Conservation (phyloP, 2,329 filamentous ascomycete genomes). For the Sordariomycetes sp. region DNA sequence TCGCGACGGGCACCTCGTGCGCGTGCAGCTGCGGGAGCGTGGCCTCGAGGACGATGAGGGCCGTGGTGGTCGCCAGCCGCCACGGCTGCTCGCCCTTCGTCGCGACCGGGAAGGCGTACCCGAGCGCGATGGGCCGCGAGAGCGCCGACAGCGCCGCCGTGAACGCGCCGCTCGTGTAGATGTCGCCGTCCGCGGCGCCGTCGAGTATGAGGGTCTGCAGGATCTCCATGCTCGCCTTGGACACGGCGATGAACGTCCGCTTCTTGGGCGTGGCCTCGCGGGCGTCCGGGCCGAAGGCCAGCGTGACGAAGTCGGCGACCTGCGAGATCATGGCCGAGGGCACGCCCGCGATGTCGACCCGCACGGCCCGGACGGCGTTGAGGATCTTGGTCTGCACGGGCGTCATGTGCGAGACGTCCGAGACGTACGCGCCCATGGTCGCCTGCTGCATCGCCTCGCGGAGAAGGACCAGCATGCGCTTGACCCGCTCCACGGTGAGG, state of each 20-base stretch:
- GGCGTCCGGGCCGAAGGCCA: slow-evolving; percentile 48
- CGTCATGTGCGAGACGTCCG: slow-evolving; percentile 64
- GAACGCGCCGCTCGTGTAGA: slow-evolving; percentile 61
- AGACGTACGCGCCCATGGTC: slow-evolving; percentile 55
- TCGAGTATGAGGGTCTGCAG: slow-evolving; percentile 49
- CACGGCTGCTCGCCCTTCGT: slow-evolving; percentile 66
- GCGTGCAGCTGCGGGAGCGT: slow-evolving; percentile 51
- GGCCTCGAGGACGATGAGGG: slow-evolving; percentile 56
- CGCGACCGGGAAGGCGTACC: slow-evolving; percentile 66
- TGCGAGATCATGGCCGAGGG: slow-evolving; percentile 59
- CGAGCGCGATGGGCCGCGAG: slow-evolving; percentile 59
- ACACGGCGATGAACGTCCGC: slow-evolving; percentile 82
- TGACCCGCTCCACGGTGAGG: slow-evolving; percentile 51
- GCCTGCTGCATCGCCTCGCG: slow-evolving; percentile 62
- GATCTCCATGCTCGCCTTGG: slow-evolving; percentile 68
- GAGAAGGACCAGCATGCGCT: slow-evolving; percentile 61
- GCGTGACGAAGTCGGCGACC: slow-evolving; percentile 57
- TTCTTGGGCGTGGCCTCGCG: slow-evolving; percentile 28
- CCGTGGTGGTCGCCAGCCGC: slow-evolving; percentile 66
- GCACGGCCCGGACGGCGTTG: slow-evolving; percentile 55
- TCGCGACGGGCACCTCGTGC: slow-evolving; percentile 30
- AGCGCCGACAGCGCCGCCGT: slow-evolving; percentile 56
- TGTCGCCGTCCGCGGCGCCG: slow-evolving; percentile 51
- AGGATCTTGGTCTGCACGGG: slow-evolving; percentile 61
- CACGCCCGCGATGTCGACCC: slow-evolving; percentile 53